Evolutionary conservation across 2,329 filamentous ascomycete genomes (phyloP).

Genomic region (Ophiostoma ulmi): DNA sequence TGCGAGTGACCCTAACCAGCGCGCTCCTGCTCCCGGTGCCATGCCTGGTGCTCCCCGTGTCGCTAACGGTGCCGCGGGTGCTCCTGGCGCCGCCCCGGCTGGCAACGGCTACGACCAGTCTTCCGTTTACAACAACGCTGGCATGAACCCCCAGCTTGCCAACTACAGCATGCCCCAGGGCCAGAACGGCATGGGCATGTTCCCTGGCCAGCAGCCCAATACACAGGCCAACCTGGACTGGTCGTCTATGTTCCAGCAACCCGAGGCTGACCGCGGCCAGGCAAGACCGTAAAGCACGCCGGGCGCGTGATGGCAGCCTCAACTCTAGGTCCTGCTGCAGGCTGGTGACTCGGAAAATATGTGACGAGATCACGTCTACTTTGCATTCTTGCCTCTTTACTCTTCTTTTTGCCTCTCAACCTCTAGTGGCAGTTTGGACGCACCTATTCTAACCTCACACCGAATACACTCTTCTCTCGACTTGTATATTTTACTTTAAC

Average conservation of each 20-base stretch:
- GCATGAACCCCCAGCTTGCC: slow-evolving; percentile 62
- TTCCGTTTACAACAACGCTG: slow-evolving; percentile 48
- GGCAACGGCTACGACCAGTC: slow-evolving; percentile 42
- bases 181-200: slow-evolving; percentile 61
- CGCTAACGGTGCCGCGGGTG: slow-evolving; percentile 23
- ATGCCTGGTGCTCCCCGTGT: slow-evolving; percentile 22
- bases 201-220: slow-evolving; percentile 55
- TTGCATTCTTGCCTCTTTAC: background rate
- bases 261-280: slow-evolving; percentile 66
- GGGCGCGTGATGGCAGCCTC: slow-evolving; percentile 41
- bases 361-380: background rate
- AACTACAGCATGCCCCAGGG: slow-evolving; percentile 59
- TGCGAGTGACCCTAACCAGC: slow-evolving; percentile 49
- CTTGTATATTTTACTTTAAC: background rate
- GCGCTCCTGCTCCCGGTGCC: slow-evolving; percentile 43
- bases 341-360: background rate
- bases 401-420: background rate
- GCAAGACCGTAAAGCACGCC: slow-evolving; percentile 56
- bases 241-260: slow-evolving; percentile 70
- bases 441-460: background rate
- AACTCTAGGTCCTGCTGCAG: background rate
- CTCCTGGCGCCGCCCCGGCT: slow-evolving; percentile 11
- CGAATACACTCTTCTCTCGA: background rate
- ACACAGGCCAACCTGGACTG: slow-evolving; percentile 65
- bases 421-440: background rate